A percentile compares a stretch with the other conserved stretches of the same genome.
phyloP scores from a whole-genome alignment of 352 stramenopile genomes.

The Elongisporangium undulatum region DNA sequence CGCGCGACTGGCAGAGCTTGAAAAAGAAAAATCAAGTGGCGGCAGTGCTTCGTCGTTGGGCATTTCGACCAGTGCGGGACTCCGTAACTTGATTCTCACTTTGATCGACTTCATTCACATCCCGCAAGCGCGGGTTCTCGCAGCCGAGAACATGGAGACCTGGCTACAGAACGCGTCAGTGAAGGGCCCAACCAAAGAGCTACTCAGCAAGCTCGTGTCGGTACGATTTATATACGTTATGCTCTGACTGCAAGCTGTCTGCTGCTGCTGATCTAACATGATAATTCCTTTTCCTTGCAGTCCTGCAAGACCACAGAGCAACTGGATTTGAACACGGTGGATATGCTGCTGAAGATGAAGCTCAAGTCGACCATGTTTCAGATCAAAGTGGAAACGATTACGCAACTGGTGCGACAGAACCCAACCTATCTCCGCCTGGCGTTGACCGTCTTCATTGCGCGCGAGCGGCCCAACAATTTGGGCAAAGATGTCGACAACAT shows the following conservation, averaged over 20 bases:
- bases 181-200: constrained; percentile 63
- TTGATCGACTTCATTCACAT: constrained; percentile 62
- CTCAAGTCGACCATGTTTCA: constrained; percentile 89
- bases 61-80: constrained; percentile 15
- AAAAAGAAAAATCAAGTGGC: constrained; percentile 49
- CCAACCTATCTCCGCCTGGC: constrained; percentile 64
- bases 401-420: constrained; percentile 70
- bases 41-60: constrained; percentile 1
- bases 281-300: constrained; percentile 8
- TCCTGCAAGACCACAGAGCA: constrained; percentile 56
- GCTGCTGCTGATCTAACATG: neutral
- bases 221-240: constrained; percentile 10
- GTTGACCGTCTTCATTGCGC: constrained; percentile 62
- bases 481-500: constrained; percentile 87
- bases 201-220: constrained; percentile 66
- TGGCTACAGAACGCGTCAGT: constrained; percentile 81
- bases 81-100: constrained; percentile 75
- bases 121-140: constrained; percentile 51
- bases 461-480: constrained; percentile 79
- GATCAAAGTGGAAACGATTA: constrained; percentile 80
- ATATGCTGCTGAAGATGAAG: constrained; percentile 79
- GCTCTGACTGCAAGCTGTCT: neutral
- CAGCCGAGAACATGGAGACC: constrained; percentile 70
- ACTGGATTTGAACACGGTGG: constrained; percentile 55
- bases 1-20: constrained; percentile 51